Evolutionary conservation across 768 basidiomycete genomes (phyloP).

Genomic region (Xerocomellus dryophilus): DNA sequence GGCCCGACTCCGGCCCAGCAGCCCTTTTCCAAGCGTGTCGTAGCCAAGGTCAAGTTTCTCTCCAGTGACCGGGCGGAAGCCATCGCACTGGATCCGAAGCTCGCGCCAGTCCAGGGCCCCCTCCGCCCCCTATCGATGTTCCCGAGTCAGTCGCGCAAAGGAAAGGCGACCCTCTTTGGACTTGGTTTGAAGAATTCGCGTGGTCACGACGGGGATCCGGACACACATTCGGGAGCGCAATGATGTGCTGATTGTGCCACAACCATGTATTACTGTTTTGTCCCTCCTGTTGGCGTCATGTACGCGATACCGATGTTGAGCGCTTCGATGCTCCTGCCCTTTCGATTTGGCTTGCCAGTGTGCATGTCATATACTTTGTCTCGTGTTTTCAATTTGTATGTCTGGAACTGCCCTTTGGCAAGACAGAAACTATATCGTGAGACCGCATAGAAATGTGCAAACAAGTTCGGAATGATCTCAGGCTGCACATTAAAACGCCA

Average conservation of each 20-base stretch:
- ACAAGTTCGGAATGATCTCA: neutral
- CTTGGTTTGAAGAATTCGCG: constrained; percentile 13
- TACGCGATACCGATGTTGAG: neutral
- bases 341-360: neutral
- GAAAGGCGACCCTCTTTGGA: constrained; percentile 22
- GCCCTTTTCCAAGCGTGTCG: constrained; percentile 11
- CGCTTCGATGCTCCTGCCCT: neutral
- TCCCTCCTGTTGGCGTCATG: neutral
- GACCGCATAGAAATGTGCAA: neutral
- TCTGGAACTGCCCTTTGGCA: neutral
- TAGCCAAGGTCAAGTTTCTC: constrained; percentile 17
- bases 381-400: constrained; percentile 17
- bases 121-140: constrained; percentile 30
- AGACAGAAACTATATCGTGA: neutral
- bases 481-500: no score
- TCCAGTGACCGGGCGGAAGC: constrained; percentile 26
- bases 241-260: neutral
- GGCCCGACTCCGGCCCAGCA: neutral
- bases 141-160: constrained; percentile 13
- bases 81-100: constrained; percentile 31
- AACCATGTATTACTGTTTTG: neutral
- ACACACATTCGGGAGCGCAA: neutral
- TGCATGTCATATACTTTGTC: constrained; percentile 7
- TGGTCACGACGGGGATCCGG: neutral
- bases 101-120: constrained; percentile 32